Evolutionary conservation across 495 filamentous ascomycete genomes (phyloP).

Genomic region (Aspergillus diversus): DNA sequence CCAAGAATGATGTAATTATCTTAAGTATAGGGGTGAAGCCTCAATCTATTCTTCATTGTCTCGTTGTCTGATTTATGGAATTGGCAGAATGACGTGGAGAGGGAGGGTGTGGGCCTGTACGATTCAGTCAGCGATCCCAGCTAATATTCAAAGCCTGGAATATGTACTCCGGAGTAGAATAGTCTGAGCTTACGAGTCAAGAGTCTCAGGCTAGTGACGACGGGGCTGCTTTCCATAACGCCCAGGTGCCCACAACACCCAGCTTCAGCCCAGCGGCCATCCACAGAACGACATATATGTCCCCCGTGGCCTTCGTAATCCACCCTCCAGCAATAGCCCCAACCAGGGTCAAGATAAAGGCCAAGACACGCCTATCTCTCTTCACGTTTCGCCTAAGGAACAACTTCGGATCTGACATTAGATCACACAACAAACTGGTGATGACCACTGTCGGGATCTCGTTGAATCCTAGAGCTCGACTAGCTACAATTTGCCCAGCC

Average conservation of each 20-base stretch:
- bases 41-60: conserved; percentile 9
- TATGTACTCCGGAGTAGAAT: neutral
- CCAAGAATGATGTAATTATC: conserved; percentile 10
- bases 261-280: conserved; percentile 58
- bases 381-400: conserved; percentile 62
- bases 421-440: conserved; percentile 67
- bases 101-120: neutral
- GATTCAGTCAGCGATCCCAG: neutral
- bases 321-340: conserved; percentile 68
- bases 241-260: conserved; percentile 40
- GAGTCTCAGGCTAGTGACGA: neutral
- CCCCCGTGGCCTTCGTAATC: conserved; percentile 55
- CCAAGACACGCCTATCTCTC: conserved; percentile 60
- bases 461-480: conserved; percentile 62
- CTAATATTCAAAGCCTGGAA: neutral
- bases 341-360: conserved; percentile 57
- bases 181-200: conserved; percentile 11
- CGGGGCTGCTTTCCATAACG: conserved; percentile 34
- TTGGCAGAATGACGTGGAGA: neutral
- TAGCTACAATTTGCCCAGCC: conserved; percentile 69
- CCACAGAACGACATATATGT: conserved; percentile 58
- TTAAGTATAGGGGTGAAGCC: neutral
- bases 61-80: conserved; percentile 4
- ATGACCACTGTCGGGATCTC: conserved; percentile 75
- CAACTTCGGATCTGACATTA: conserved; percentile 61